These are phyloP conservation scores for Haematococcus lacustris DNA, from an alignment of 139 green algal species.

Conservation along the genomic window DNA sequence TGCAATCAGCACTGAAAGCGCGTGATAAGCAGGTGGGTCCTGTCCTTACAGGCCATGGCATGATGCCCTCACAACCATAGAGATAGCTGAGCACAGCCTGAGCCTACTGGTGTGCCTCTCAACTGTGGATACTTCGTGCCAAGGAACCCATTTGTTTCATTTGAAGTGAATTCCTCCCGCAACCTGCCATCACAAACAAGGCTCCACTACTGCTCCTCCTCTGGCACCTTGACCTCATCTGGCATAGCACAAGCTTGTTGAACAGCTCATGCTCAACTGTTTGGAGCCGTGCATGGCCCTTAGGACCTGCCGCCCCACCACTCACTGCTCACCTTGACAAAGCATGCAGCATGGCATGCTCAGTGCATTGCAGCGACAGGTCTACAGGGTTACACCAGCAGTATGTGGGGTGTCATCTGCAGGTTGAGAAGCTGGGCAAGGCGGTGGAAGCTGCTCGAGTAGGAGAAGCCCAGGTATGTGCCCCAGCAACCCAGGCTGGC, in stretches of 20 bases:
- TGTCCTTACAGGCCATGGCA: not conserved
- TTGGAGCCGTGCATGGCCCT: not conserved
- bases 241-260: not conserved
- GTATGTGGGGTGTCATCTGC: too few species aligned
- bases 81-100: not conserved
- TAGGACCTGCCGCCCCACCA: too few species aligned
- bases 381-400: too few species aligned
- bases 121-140: not conserved
- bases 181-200: not conserved
- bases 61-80: not conserved
- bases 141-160: not conserved
- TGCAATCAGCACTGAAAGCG: conserved; percentile 9
- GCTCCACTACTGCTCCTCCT: not conserved
- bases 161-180: not conserved
- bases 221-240: not conserved
- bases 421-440: too few species aligned
- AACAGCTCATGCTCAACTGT: not conserved
- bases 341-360: too few species aligned
- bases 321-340: too few species aligned
- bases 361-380: too few species aligned
- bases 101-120: not conserved
- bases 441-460: too few species aligned
- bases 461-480: too few species aligned
- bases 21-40: conserved; percentile 12
- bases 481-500: too few species aligned